Evolutionary conservation across 345 rosid species (phyloP), one percentile per base, ranked within the genome.

Genomic region (Eucalyptus pauciflora): DNA sequence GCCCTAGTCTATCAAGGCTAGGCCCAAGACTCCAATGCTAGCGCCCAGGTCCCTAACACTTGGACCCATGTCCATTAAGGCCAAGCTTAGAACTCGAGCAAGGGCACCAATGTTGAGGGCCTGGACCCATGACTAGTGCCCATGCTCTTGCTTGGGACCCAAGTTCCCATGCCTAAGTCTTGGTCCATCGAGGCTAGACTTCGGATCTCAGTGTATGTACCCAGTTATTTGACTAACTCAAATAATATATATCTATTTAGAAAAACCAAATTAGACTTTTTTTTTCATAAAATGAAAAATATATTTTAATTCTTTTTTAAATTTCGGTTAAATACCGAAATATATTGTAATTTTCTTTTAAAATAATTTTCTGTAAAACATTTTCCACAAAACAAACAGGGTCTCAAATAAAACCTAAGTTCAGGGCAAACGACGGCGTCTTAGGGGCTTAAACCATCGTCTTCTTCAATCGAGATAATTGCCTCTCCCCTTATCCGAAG

Each of bases 171-270:
- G 29, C 13, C 29, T 0, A 22, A 22, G 62, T 56, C 1, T 0
- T 56, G 62, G 62, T 24, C 3, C 13, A 24, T 56, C 24, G 1
- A 56, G 3, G 29, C 6, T 8, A 1, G 3, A 56, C 1, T 56
- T 24, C 1, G 3, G 29, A 22, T 24, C 6, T 24, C 1, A 4
- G 1, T 9, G 1, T 4, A 8, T 56, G 1, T 56, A 24, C 1
- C 1, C 2, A 8, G 6, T 56, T 56, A 13, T 24, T 24, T 3
- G 4, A 1, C 0, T 0, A 0, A 56, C 29, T 56, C 1, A 24
- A 56, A 56, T 56, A 22, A 56, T 51, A 51, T 50, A 50, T 20
- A 10, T 56, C 0, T 22, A 56, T 56, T 9, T 22, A 56, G 3
- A 24, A 24, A 24, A 56, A 56, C 1, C 3, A 56, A 56, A 56